Conservation (phyloP, 768 basidiomycete species). For the Chalciporus sphaerocephalus region DNA sequence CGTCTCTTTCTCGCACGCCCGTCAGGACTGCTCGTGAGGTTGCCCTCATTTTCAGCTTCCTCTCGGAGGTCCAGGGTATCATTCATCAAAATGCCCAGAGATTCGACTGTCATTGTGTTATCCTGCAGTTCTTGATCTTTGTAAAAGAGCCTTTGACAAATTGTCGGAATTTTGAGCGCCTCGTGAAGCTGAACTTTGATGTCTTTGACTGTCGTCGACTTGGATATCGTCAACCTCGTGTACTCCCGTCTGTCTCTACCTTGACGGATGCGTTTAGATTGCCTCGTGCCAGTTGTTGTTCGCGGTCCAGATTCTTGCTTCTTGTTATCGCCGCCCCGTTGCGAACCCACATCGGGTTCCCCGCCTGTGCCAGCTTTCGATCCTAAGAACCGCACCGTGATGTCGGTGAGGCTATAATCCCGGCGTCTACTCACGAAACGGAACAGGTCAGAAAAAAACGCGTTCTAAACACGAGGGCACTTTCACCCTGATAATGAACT, state of each 20-base stretch:
- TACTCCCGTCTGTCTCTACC: constrained; percentile 48
- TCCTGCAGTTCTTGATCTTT: constrained; percentile 60
- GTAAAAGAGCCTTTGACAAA: constrained; percentile 69
- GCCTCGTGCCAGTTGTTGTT: constrained; percentile 44
- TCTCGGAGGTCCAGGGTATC: constrained; percentile 65
- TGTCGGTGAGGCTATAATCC: constrained; percentile 57
- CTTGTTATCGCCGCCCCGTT: constrained; percentile 27
- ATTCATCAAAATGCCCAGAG: constrained; percentile 55
- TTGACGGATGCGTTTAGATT: constrained; percentile 68
- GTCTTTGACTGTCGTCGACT: constrained; percentile 69
- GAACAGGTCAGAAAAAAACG: constrained; percentile 16
- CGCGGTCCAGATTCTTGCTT: constrained; percentile 35
- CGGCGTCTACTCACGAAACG: constrained; percentile 25
- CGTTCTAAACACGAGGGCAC: constrained; percentile 1
- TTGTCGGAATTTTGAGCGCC: constrained; percentile 62
- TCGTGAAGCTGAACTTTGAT: constrained; percentile 74
- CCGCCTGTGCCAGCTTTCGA: constrained; percentile 31
- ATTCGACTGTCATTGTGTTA: constrained; percentile 47
- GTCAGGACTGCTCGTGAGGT: constrained; percentile 48
- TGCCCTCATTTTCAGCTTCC: constrained; percentile 56
- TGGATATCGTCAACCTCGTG: constrained; percentile 53
- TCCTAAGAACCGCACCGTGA: constrained; percentile 50
- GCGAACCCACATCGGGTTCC: constrained; percentile 23
- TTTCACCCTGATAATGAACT: constrained; percentile 11
- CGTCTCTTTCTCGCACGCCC: constrained; percentile 38